These are phyloP conservation scores for Alternaria arbusti DNA, from an alignment of 2,329 filamentous ascomycete genomes.

Conservation along the genomic window DNA sequence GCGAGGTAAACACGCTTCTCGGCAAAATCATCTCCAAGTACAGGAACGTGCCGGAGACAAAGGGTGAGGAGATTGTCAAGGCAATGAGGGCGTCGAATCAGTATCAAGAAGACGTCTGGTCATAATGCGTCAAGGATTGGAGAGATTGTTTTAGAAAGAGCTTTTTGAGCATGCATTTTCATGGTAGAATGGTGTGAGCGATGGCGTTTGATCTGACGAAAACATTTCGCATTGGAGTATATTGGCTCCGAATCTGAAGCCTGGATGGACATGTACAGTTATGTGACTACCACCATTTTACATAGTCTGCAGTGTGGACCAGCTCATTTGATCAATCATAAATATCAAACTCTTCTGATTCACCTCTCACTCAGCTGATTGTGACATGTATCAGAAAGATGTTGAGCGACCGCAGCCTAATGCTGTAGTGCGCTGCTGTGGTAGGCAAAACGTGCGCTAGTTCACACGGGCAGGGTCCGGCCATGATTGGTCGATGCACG, in stretches of 20 bases:
- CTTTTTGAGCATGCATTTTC: conserved; percentile 34
- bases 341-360: neutral
- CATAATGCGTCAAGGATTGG: conserved; percentile 46
- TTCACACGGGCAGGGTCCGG: neutral
- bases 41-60: conserved; percentile 79
- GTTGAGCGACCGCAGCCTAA: conserved; percentile 10
- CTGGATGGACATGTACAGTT: conserved; percentile 1
- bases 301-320: neutral
- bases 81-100: conserved; percentile 92
- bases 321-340: conserved; percentile 1
- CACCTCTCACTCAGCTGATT: neutral
- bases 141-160: neutral
- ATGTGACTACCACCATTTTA: neutral
- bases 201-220: conserved; percentile 24
- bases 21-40: conserved; percentile 85
- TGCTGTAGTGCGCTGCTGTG: conserved; percentile 19
- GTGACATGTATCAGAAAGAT: neutral
- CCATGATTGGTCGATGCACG: conserved; percentile 17
- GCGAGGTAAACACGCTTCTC: conserved; percentile 88
- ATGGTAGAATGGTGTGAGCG: conserved; percentile 33
- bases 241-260: neutral
- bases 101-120: conserved; percentile 87
- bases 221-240: neutral
- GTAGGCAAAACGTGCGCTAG: conserved; percentile 8
- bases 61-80: conserved; percentile 97